Percentiles rank a stretch among this genome's conserved stretches.
These are phyloP conservation scores for Rhizopus arrhizus DNA, from an alignment of 371 early-diverging fungal species.

Conservation along the genomic window DNA sequence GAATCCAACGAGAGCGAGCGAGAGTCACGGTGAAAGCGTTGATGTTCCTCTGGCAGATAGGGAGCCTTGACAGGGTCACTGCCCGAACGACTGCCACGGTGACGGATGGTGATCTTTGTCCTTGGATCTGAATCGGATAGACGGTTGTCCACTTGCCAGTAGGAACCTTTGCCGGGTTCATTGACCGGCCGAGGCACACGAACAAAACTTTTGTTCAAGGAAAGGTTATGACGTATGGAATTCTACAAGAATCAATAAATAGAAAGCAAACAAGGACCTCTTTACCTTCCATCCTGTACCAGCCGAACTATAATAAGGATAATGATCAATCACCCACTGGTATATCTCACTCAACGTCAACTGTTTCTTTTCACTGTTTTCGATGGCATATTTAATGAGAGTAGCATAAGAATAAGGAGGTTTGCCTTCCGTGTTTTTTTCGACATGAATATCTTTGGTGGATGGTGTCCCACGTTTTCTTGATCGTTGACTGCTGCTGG, in stretches of 20 bases:
- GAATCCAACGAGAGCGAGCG: constrained; percentile 25
- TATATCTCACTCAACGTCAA: constrained; percentile 91
- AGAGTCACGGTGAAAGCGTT: constrained; percentile 23
- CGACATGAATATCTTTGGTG: constrained; percentile 31
- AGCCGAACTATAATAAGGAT: constrained; percentile 77
- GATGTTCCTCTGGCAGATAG: constrained; percentile 20
- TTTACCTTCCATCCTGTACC: constrained; percentile 80
- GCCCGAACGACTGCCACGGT: constrained; percentile 24
- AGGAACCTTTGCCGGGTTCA: constrained; percentile 96
- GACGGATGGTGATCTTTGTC: constrained; percentile 24
- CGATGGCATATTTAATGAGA: constrained; percentile 87
- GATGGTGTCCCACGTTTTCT: too few relatives aligned
- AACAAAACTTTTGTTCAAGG: constrained; percentile 90
- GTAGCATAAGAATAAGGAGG: constrained; percentile 90
- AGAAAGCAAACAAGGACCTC: not conserved
- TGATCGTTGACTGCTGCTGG: too few relatives aligned
- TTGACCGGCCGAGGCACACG: constrained; percentile 84
- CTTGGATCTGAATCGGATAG: constrained; percentile 30
- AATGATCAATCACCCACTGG: constrained; percentile 80
- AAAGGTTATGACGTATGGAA: constrained; percentile 96
- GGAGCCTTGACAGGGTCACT: constrained; percentile 27
- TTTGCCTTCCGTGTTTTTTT: constrained; percentile 47
- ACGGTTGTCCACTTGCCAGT: constrained; percentile 78
- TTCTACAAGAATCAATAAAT: constrained; percentile 59
- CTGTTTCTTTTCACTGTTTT: constrained; percentile 63